A percentile compares a stretch with the other conserved stretches of the same genome.
These are phyloP conservation scores for Leccinum aurantiacum DNA, from an alignment of 768 basidiomycete species.

Conservation along the genomic window DNA sequence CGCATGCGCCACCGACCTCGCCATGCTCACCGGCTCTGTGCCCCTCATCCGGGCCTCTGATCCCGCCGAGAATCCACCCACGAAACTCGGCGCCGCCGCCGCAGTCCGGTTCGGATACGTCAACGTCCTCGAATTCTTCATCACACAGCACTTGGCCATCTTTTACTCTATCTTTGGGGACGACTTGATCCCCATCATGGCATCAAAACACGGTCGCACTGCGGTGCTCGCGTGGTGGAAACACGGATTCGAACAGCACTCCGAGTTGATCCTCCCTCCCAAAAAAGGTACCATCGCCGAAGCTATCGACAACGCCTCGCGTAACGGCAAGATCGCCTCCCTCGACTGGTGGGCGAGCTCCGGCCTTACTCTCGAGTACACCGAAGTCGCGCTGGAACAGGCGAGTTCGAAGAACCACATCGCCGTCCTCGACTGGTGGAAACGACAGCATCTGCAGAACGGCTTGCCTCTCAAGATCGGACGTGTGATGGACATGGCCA, in stretches of 20 bases:
- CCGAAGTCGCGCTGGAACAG: slow-evolving; percentile 75
- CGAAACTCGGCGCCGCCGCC: slow-evolving; percentile 64
- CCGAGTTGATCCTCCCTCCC: slow-evolving; percentile 58
- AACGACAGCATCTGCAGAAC: slow-evolving; percentile 47
- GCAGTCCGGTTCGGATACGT: slow-evolving; percentile 76
- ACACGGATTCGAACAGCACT: slow-evolving; percentile 57
- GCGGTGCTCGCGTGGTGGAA: slow-evolving; percentile 83
- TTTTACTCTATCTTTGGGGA: slow-evolving; percentile 65
- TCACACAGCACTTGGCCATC: slow-evolving; percentile 60
- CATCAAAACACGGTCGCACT: slow-evolving; percentile 71
- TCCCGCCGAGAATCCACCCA: slow-evolving; percentile 57
- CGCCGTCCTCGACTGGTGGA: slow-evolving; percentile 85
- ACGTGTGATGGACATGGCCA: slow-evolving; percentile 83
- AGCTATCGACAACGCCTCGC: slow-evolving; percentile 76
- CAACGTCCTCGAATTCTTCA: slow-evolving; percentile 71
- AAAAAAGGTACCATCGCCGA: slow-evolving; percentile 57
- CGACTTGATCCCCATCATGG: slow-evolving; percentile 74
- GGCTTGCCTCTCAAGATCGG: slow-evolving; percentile 75
- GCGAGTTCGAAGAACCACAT: slow-evolving; percentile 78
- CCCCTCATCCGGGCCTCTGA: slow-evolving; percentile 60
- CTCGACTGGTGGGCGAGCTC: slow-evolving; percentile 81
- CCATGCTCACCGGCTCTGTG: slow-evolving; percentile 66
- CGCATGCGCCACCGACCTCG: slow-evolving; percentile 67
- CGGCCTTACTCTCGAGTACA: slow-evolving; percentile 68
- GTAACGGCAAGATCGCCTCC: slow-evolving; percentile 69